Evolutionary conservation across 768 basidiomycete genomes (phyloP).

Genomic region (Cystofilobasidium ferigula): DNA sequence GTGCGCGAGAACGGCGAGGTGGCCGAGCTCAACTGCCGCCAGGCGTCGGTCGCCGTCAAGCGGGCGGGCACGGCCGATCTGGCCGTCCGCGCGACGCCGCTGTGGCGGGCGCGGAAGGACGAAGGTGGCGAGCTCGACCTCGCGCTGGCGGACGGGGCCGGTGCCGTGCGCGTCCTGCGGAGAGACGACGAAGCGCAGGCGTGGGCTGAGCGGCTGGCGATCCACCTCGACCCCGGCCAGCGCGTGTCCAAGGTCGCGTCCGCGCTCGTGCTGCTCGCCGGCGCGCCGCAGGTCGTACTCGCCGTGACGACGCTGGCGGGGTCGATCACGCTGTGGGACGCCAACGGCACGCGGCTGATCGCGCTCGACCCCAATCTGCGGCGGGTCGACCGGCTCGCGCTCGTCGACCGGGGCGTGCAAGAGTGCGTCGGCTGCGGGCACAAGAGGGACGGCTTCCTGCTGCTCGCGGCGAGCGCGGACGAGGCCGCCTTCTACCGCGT

Average conservation of each 20-base stretch:
- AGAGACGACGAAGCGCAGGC: neutral
- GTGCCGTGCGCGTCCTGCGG: constrained; percentile 4
- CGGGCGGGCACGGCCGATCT: neutral
- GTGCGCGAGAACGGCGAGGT: constrained; percentile 15
- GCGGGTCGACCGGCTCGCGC: constrained; percentile 49
- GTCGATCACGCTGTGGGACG: constrained; percentile 30
- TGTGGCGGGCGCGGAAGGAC: constrained; percentile 1
- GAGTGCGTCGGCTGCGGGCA: constrained; percentile 64
- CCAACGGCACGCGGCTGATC: constrained; percentile 38
- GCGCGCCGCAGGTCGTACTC: constrained; percentile 32
- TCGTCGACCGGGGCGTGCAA: constrained; percentile 48
- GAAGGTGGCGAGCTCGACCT: neutral
- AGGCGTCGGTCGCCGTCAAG: neutral
- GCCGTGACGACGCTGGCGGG: constrained; percentile 24
- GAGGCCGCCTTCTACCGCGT: constrained; percentile 56
- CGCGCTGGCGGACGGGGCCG: neutral
- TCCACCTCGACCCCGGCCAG: neutral
- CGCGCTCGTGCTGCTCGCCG: neutral
- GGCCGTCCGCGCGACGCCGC: constrained; percentile 7
- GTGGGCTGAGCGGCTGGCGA: constrained; percentile 3
- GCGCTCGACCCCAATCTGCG: constrained; percentile 51
- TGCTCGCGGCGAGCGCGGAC: constrained; percentile 57
- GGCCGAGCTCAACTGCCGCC: constrained; percentile 3
- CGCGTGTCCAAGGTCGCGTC: neutral
- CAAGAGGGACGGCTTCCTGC: constrained; percentile 54